Evolutionary conservation across 257 asterid genomes (phyloP), one percentile per base, ranked within the genome.

Genomic region (Linderniella brevidens): DNA sequence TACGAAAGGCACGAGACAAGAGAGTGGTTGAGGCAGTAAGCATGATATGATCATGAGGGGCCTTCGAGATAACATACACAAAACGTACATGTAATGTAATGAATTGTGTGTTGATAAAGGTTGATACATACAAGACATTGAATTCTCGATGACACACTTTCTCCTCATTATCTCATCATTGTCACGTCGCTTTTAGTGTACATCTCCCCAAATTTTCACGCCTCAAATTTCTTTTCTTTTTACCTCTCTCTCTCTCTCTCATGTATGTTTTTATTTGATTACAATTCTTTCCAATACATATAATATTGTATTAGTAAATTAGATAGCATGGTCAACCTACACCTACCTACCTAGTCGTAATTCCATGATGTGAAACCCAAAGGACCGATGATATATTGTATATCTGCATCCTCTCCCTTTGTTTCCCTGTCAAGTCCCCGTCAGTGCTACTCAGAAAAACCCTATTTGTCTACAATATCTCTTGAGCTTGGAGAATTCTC

Each of bases 121-220:
- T 25, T 19, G 50, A 17, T 17, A 14, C 11, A 46, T 17, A 18
- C 8, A 25, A 56, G 41, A 56, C 54, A 47, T 46, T 56, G 54
- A 56, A 56, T 13, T 56, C 61, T 29, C 61, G 19, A 56, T 14
- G 44, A 61, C 61, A 54, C 42, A 19, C 37, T 48, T 32, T n/a
- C n/a, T n/a, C n/a, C 43, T 64, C 50, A 62, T 58, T 45, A 64
- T 39, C 65, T 64, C 60, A 60, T 64, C 52, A 64, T 64, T 60
- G 71, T 64, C 72, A 62, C 45, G 69, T 65, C 72, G 71, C 72
- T 61, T 61, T 62, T 50, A 40, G 32, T 25, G 32, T 25, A 25
- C 32, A 25, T 25, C 32, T 50, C 29, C 51, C 49, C 62, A 60
- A 19, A 61, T 64, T 64, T 64, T 57, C 76, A 54, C 68, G 50